Percentiles rank a stretch among this genome's conserved stretches.
These are phyloP conservation scores for Penicillium bovifimosum DNA, from an alignment of 495 filamentous ascomycete genomes.

Conservation along the genomic window DNA sequence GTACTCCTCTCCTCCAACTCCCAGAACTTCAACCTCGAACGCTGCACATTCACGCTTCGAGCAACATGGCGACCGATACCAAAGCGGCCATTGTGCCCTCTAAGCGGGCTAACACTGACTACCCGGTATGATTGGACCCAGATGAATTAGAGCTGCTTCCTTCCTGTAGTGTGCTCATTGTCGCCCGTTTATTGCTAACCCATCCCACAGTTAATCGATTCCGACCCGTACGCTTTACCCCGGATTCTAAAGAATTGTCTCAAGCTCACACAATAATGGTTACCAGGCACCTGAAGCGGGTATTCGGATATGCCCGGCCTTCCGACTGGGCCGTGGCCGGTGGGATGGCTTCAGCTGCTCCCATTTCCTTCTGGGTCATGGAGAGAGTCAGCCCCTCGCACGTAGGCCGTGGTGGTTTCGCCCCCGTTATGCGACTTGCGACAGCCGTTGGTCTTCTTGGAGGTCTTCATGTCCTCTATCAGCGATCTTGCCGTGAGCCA, in stretches of 20 bases:
- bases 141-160: background rate
- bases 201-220: conserved; percentile 79
- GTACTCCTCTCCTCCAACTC: conserved; percentile 21
- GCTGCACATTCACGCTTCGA: conserved; percentile 20
- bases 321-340: conserved; percentile 73
- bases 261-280: conserved; percentile 17
- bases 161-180: background rate
- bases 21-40: conserved; percentile 27
- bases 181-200: conserved; percentile 23
- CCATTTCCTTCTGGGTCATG: conserved; percentile 67
- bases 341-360: conserved; percentile 59
- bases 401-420: conserved; percentile 72
- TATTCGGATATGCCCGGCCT: conserved; percentile 75
- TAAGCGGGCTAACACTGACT: conserved; percentile 69
- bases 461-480: conserved; percentile 75
- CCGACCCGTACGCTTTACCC: conserved; percentile 74
- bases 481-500: conserved; percentile 60
- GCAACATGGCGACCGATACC: conserved; percentile 54
- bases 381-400: conserved; percentile 78
- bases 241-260: conserved; percentile 7
- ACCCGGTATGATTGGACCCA: conserved; percentile 56
- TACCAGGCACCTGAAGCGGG: conserved; percentile 82
- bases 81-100: conserved; percentile 62
- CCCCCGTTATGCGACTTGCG: conserved; percentile 73
- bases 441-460: conserved; percentile 64